Base-by-base conservation (phyloP, 176 grass and related monocot species). In the Bonia amplexicaulis region DNA sequence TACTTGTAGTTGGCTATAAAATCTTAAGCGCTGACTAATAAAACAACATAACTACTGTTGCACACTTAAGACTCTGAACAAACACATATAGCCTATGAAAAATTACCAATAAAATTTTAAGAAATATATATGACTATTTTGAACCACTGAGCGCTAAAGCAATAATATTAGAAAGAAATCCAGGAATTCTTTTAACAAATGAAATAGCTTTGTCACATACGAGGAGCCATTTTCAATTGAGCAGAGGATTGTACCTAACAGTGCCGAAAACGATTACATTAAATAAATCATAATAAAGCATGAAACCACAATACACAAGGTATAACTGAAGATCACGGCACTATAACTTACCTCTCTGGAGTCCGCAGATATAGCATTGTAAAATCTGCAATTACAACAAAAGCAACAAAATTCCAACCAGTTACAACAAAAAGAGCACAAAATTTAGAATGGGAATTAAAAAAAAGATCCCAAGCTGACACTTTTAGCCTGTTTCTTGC, bases 351-450 rank as follows among this genome's bases (percentile, higher is more conserved):
- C 94, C 85, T 97, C 57, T 84, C 82, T 79, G 94, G 89, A 16
- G 62, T 90, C 74, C 88, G 88, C 45, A 97, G 76, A 71, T 86
- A 88, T 26, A 97, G 2, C 84, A 93, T 89, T 54, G 87, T 87
- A 61, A 93, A 84, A 82, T 93, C 90, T 95, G 83, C 41, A 90
- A 82, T 61, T 35, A 72, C 39, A 15, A 81, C 42, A 65, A 84
- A 71, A 65, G 23, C 31, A 74, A 69, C 17, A 42, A 48, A 61
- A 41, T 85, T 31, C 47, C 45, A 65, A 52, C 22, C 55, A 82
- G 23, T 62, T 57, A 80, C n/a, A 57, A 48, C 5, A 33, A 52
- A 57, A 82, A 22, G 22, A 71, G 16, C 23, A 59, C 7, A 84
- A 44, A 33, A 64, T 55, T 78, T 48, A 55, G 23, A 69, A 29